Conservation (phyloP, 2,329 filamentous ascomycete species). For the Furcasterigmium sp. region DNA sequence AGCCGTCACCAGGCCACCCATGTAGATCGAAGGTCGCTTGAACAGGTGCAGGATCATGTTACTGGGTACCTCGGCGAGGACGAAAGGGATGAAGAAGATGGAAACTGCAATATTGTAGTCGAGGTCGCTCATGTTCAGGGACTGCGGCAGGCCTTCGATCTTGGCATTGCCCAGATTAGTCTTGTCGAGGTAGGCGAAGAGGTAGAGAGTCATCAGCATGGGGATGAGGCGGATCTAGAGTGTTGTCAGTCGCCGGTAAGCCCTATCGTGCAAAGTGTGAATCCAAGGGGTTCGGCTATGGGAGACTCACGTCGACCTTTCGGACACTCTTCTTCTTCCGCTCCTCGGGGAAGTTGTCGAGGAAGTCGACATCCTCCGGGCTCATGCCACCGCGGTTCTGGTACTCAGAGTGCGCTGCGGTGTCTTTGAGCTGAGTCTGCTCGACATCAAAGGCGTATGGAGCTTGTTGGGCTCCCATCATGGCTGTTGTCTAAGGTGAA, state of each 20-base stretch:
- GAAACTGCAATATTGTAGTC: conserved; percentile 58
- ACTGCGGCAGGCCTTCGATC: conserved; percentile 47
- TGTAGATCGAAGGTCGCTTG: conserved; percentile 36
- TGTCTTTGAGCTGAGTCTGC: conserved; percentile 17
- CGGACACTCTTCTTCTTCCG: conserved; percentile 20
- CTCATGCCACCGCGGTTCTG: conserved; percentile 9
- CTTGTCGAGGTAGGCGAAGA: conserved; percentile 23
- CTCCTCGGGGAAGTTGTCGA: conserved; percentile 21
- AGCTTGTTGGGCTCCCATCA: not conserved
- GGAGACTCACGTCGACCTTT: conserved; percentile 20
- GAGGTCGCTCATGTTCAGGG: conserved; percentile 43
- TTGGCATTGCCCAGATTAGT: conserved; percentile 45
- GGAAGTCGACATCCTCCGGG: conserved; percentile 23
- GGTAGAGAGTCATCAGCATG: conserved; percentile 23
- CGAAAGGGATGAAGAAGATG: conserved; percentile 59
- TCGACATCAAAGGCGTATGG: conserved; percentile 17
- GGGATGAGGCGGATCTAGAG: conserved; percentile 17
- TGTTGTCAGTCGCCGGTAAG: not conserved
- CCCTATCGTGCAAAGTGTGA: not conserved
- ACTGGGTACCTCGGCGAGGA: conserved; percentile 33
- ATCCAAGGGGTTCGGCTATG: no score
- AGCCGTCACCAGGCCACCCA: conserved; percentile 25
- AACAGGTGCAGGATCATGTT: conserved; percentile 32
- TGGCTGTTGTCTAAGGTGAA: not conserved
- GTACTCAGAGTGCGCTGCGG: conserved; percentile 16